Evolutionary conservation across 2,329 filamentous ascomycete genomes (phyloP).

Genomic region (Knufia petricola): DNA sequence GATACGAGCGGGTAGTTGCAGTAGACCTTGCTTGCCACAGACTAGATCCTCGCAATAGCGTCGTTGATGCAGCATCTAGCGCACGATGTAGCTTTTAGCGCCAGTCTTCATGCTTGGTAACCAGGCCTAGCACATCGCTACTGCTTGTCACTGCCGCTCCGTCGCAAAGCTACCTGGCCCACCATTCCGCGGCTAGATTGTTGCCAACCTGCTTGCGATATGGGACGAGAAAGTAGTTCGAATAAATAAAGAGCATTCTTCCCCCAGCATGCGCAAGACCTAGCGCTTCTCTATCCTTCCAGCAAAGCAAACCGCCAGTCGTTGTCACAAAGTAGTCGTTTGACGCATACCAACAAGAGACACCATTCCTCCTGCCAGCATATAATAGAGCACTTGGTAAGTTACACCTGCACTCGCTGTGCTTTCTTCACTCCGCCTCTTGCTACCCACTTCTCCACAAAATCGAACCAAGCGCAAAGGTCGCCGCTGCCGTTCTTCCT

Average conservation of each 20-base stretch:
- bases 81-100: too few species aligned
- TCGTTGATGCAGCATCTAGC: too few species aligned
- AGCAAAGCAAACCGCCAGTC: neutral
- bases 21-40: neutral
- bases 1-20: slow-evolving; percentile 5
- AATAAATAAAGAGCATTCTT: slow-evolving; percentile 1
- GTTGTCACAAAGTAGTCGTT: neutral
- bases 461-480: neutral
- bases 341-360: neutral
- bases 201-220: neutral
- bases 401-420: neutral
- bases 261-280: slow-evolving; percentile 6
- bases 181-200: slow-evolving; percentile 2
- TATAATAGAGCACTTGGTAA: neutral
- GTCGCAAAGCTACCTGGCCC: neutral
- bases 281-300: neutral
- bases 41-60: neutral
- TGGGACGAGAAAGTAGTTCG: neutral
- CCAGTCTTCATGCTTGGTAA: too few species aligned
- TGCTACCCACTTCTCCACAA: neutral
- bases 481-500: slow-evolving; percentile 1
- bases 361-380: neutral
- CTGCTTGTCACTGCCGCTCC: slow-evolving; percentile 4
- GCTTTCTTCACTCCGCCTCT: neutral
- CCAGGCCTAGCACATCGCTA: too few species aligned